Conservation (phyloP, 441 rosid species). For the Gossypium schwendimanii region DNA sequence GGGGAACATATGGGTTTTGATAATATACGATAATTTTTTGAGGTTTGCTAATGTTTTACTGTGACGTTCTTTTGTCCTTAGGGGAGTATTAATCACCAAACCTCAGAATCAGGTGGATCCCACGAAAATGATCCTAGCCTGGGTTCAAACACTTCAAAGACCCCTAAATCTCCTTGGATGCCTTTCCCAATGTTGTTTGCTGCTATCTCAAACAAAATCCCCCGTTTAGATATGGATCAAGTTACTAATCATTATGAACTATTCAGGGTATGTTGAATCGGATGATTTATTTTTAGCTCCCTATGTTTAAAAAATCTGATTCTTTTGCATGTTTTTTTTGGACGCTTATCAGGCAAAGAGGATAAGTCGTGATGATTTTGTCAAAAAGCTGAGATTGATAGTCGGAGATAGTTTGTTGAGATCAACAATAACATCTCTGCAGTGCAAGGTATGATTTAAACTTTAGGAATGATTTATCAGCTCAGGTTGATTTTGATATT, state of each 20-base stretch:
- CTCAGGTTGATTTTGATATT: neutral
- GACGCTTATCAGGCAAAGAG: conserved; percentile 44
- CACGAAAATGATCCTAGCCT: conserved; percentile 43
- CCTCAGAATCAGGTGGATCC: conserved; percentile 31
- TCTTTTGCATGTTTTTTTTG: neutral
- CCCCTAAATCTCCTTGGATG: conserved; percentile 93
- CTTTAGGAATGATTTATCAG: neutral
- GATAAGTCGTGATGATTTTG: conserved; percentile 61
- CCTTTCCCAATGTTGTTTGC: conserved; percentile 80
- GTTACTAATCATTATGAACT: conserved; percentile 43
- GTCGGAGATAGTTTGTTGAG: conserved; percentile 77
- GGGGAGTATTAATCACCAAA: conserved; percentile 28
- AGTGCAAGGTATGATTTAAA: conserved; percentile 48
- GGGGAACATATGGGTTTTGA: neutral
- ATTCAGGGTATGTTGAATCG: conserved; percentile 50
- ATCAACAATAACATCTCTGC: conserved; percentile 71
- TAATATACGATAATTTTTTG: neutral
- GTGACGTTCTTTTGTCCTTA: conserved; percentile 16
- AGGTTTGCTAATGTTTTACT: neutral
- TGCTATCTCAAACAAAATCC: conserved; percentile 63
- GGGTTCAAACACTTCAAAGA: conserved; percentile 48
- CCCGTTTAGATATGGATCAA: conserved; percentile 48
- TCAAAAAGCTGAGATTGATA: conserved; percentile 52
- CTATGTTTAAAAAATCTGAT: neutral
- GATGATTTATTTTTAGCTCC: neutral